Base-by-base conservation (phyloP, 495 filamentous ascomycete species). In the Viridothelium virens region DNA sequence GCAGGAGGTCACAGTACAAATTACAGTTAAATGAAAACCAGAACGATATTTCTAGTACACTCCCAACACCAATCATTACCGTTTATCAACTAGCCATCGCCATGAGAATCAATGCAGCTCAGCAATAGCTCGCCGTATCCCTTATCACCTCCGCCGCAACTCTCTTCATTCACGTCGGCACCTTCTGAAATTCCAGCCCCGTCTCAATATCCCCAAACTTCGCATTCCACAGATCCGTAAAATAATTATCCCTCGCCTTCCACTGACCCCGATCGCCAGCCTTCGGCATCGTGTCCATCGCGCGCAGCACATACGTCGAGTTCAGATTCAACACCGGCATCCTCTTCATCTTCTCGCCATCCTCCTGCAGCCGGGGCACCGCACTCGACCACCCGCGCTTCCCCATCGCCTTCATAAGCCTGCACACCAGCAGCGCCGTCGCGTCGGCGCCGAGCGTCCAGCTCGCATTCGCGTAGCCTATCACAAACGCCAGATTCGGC, bases 361-460 rank as follows among this genome's bases (percentile, higher is more conserved):
- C 70, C 18, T 63, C 56, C 25, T 25, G 25, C 37, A 77, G 65
- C 1, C 77, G 48, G 1, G 70, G 70, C 36, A 74, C 70, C 0
- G 77, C 75, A 11, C 64, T 70, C 9, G 73, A 66, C 61, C 77
- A 74, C 38, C 82, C 65, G 7, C 77, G 75, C 31, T 71, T 72
- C 65, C 79, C 68, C 70, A 83, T 73, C 4, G 74, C 72, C 47
- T 77, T 75, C 34, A 85, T 63, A 62, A 82, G 67, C 4, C 84
- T 80, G 10, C 70, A 71, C 16, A 85, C 56, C 37, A 83, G 74
- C 18, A 77, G 77, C 1, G 80, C 79, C 3, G 82, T 80, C 0
- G 80, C 78, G 68, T 87, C 85, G 1, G 83, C 78, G 25, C 84
- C 83, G 0, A 87, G 74, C 0, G 86, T 87, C 86, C 85, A 88